Evolutionary conservation across 495 filamentous ascomycete genomes (phyloP).

Genomic region (Trichoderma asperelloides): DNA sequence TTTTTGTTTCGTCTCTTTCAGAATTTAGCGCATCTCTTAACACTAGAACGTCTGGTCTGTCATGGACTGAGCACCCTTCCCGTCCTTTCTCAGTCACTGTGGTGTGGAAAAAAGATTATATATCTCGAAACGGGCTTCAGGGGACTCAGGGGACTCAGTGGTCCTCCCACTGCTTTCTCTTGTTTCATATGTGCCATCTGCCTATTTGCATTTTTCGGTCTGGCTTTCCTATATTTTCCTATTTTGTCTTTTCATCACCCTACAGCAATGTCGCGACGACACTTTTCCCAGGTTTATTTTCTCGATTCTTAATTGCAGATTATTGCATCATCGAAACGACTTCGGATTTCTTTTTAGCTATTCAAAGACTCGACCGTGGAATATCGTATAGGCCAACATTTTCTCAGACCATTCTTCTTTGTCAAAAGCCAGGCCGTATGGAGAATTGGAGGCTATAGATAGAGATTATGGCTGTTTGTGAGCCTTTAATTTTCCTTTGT

Average conservation of each 20-base stretch:
- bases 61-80: not conserved
- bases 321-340: not conserved
- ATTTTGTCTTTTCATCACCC: not conserved
- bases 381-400: not conserved
- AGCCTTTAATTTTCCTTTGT: not conserved
- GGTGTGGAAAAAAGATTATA: not conserved
- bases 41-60: not conserved
- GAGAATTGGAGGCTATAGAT: not conserved
- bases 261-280: not conserved
- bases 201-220: not conserved
- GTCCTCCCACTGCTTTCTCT: not conserved
- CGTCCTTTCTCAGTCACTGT: not conserved
- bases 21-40: not conserved
- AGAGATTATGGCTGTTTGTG: not conserved
- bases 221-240: not conserved
- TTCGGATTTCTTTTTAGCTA: not conserved
- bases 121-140: not conserved
- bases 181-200: constrained; percentile 3
- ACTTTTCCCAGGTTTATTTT: not conserved
- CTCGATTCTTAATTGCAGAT: not conserved
- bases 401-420: not conserved
- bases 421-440: not conserved
- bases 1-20: constrained; percentile 5
- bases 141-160: not conserved
- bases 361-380: not conserved